These are phyloP conservation scores for Areca catechu DNA, from an alignment of 176 grass and related monocot genomes.

Conservation along the genomic window DNA sequence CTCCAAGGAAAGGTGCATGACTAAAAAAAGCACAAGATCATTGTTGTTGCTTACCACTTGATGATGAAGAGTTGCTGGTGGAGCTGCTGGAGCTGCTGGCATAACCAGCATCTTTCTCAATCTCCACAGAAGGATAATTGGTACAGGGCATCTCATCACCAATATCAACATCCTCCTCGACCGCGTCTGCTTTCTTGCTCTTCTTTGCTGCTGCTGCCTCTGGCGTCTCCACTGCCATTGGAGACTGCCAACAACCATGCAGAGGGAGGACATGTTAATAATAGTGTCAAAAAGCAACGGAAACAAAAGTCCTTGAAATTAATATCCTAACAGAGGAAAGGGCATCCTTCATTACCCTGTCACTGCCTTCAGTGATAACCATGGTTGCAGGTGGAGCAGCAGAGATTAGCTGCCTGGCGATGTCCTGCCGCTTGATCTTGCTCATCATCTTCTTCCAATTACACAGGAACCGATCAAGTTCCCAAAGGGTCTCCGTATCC, in stretches of 20 bases:
- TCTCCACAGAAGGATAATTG: constrained; percentile 69
- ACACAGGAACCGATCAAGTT: constrained; percentile 72
- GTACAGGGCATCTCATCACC: constrained; percentile 69
- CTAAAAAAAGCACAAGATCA: no score
- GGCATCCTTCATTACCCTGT: neutral
- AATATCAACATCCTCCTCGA: constrained; percentile 87
- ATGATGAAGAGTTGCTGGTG: constrained; percentile 42
- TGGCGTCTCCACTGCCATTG: neutral
- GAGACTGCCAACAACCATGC: neutral
- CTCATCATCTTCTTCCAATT: constrained; percentile 82
- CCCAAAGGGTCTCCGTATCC: constrained; percentile 82
- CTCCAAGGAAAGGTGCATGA: no score
- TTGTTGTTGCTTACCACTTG: constrained; percentile 41
- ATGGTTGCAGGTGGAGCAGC: neutral
- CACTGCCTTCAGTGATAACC: neutral
- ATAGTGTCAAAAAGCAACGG: neutral
- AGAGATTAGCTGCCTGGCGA: constrained; percentile 2
- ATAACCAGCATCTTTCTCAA: constrained; percentile 50
- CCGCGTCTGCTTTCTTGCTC: constrained; percentile 22
- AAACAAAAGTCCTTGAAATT: no score
- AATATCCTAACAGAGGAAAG: no score
- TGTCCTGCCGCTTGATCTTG: constrained; percentile 47
- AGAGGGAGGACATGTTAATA: neutral
- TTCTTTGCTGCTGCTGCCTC: constrained; percentile 22
- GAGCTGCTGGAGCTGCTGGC: constrained; percentile 51